Conservation (phyloP, 2,329 filamentous ascomycete genomes). For the Dactylellina drechsleri region DNA sequence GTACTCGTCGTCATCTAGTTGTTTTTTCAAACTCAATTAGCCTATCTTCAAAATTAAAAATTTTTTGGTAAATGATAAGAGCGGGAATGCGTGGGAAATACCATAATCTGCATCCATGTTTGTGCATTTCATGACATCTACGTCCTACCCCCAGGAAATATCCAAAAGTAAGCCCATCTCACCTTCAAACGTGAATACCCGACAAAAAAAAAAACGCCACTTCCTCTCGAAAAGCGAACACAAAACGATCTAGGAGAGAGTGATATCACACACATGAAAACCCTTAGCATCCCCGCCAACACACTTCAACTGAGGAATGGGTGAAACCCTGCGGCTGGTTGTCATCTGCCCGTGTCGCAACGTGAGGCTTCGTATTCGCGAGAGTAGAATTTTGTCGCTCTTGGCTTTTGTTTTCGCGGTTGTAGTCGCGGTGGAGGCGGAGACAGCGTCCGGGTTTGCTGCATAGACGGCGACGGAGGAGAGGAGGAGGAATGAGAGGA, state of each 20-base stretch:
- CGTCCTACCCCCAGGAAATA: constrained; percentile 65
- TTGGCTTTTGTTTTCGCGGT: constrained; percentile 53
- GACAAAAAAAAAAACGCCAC: constrained; percentile 2
- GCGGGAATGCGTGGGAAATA: constrained; percentile 80
- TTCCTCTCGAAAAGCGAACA: neutral
- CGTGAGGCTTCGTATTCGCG: constrained; percentile 48
- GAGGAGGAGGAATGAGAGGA: constrained; percentile 28
- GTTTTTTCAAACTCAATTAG: constrained; percentile 20
- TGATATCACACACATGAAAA: constrained; percentile 40
- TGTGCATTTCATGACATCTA: constrained; percentile 87
- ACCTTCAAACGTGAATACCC: neutral
- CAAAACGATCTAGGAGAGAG: no score
- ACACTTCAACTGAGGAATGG: constrained; percentile 52
- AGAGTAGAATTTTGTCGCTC: constrained; percentile 51
- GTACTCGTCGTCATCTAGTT: constrained; percentile 51
- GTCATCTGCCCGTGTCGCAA: constrained; percentile 50
- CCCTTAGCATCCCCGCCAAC: constrained; percentile 50
- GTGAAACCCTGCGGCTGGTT: constrained; percentile 47
- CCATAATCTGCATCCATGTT: constrained; percentile 85
- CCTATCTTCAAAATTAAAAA: neutral
- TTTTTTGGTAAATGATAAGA: neutral
- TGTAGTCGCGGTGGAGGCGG: constrained; percentile 47
- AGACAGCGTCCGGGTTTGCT: constrained; percentile 18
- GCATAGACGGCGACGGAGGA: constrained; percentile 11
- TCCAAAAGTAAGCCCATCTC: constrained; percentile 10